Conservation (phyloP, 2,329 filamentous ascomycete genomes). For the Myrmaecium sp. region DNA sequence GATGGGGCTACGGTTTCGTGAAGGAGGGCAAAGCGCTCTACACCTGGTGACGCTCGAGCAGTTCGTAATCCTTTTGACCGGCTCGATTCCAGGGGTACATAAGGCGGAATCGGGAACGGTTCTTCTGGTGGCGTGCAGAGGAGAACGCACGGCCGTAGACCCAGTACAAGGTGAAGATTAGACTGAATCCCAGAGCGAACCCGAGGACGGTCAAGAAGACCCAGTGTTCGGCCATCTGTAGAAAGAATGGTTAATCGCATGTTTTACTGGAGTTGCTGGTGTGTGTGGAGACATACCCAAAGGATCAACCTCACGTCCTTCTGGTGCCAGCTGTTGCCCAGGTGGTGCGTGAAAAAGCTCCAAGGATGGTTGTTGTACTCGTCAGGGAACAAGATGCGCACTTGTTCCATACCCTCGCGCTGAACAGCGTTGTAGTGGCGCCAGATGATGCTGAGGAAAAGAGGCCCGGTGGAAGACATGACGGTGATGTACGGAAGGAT, state of each 20-base stretch:
- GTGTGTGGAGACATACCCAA: constrained; percentile 35
- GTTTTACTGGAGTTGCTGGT: not conserved
- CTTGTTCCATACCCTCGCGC: constrained; percentile 35
- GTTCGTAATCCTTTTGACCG: constrained; percentile 4
- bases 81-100: not conserved
- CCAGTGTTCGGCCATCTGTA: constrained; percentile 37
- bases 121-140: constrained; percentile 2
- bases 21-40: too few relatives aligned
- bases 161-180: constrained; percentile 36
- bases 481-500: constrained; percentile 56
- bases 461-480: constrained; percentile 61
- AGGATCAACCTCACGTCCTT: constrained; percentile 48
- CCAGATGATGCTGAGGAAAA: constrained; percentile 62
- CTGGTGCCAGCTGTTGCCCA: constrained; percentile 49
- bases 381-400: constrained; percentile 51
- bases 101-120: constrained; percentile 3
- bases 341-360: constrained; percentile 55
- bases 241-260: constrained; percentile 1
- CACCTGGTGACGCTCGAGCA: constrained; percentile 2
- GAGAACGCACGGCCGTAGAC: constrained; percentile 25
- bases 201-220: constrained; percentile 36
- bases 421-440: constrained; percentile 54
- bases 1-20: too few relatives aligned
- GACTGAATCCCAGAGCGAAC: constrained; percentile 33
- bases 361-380: constrained; percentile 52